phyloP scores from a whole-genome alignment of 768 basidiomycete genomes.

The Grammothele lineata region DNA sequence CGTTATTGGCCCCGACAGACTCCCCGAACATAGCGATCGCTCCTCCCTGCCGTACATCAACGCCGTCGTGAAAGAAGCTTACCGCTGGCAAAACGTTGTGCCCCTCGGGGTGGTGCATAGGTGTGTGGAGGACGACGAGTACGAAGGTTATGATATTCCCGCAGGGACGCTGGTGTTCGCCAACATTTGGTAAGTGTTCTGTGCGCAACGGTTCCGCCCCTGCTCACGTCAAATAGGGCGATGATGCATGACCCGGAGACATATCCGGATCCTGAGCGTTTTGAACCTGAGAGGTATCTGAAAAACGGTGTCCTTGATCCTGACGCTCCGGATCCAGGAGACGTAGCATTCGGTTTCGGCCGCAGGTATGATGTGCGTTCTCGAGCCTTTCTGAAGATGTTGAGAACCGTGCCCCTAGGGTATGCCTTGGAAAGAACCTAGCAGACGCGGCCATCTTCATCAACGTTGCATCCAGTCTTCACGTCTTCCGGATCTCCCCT shows the following conservation, averaged over 20 bases:
- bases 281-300: slow-evolving; percentile 2
- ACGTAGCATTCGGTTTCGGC: slow-evolving; percentile 22
- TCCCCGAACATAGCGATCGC: slow-evolving; percentile 20
- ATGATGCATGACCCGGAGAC: slow-evolving; percentile 1
- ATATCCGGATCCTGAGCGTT: not conserved
- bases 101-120: slow-evolving; percentile 18
- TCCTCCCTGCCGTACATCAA: slow-evolving; percentile 20
- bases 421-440: slow-evolving; percentile 5
- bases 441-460: slow-evolving; percentile 4
- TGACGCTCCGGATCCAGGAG: slow-evolving; percentile 34
- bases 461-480: slow-evolving; percentile 1
- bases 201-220: too few species aligned
- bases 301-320: slow-evolving; percentile 13
- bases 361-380: not conserved
- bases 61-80: slow-evolving; percentile 28
- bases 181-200: slow-evolving; percentile 8
- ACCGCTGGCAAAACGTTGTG: slow-evolving; percentile 4
- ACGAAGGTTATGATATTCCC: slow-evolving; percentile 23
- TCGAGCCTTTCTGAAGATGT: not conserved
- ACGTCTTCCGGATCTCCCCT: slow-evolving; percentile 4
- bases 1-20: slow-evolving; percentile 26
- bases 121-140: slow-evolving; percentile 18
- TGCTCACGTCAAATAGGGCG: not conserved
- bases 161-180: slow-evolving; percentile 18
- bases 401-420: not conserved